Evolutionary conservation across 2,329 filamentous ascomycete species (phyloP).

Genomic region (Cladosporium sp.): DNA sequence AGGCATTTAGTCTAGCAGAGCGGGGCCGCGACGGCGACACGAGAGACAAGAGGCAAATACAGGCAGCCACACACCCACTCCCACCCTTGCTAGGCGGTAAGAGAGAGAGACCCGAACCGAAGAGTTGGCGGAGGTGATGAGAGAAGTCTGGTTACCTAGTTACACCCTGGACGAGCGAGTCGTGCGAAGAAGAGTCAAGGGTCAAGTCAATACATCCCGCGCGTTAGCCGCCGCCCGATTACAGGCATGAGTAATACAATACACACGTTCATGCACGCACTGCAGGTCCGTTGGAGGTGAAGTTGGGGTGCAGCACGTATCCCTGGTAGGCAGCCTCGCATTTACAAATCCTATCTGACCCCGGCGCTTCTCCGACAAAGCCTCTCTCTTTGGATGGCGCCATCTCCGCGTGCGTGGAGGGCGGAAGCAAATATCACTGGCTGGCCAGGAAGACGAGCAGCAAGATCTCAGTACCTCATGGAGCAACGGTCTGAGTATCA

Average conservation of each 20-base stretch:
- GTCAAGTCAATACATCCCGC: slow-evolving; percentile 7
- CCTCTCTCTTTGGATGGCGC: background rate
- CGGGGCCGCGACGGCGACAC: background rate
- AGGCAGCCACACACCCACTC: slow-evolving; percentile 6
- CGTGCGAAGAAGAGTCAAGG: background rate
- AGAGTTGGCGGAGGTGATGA: background rate
- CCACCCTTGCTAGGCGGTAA: background rate
- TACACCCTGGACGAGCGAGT: background rate
- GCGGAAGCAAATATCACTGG: background rate
- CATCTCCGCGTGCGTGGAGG: background rate
- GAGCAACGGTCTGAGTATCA: background rate
- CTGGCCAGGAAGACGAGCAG: background rate
- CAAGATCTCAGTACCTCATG: background rate
- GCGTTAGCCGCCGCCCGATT: slow-evolving; percentile 10
- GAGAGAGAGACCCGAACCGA: background rate
- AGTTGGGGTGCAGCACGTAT: background rate
- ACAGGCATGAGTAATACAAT: slow-evolving; percentile 12
- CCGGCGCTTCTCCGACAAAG: background rate
- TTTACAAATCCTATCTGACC: slow-evolving; percentile 1
- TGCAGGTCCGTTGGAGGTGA: background rate
- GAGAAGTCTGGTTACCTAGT: background rate
- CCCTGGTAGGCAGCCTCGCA: slow-evolving; percentile 1
- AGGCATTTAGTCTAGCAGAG: background rate
- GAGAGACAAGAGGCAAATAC: background rate
- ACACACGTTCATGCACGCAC: slow-evolving; percentile 7